Evolutionary conservation across 2,329 filamentous ascomycete genomes (phyloP), one percentile per base, ranked within the genome.

Genomic region (Fusarium sp.): DNA sequence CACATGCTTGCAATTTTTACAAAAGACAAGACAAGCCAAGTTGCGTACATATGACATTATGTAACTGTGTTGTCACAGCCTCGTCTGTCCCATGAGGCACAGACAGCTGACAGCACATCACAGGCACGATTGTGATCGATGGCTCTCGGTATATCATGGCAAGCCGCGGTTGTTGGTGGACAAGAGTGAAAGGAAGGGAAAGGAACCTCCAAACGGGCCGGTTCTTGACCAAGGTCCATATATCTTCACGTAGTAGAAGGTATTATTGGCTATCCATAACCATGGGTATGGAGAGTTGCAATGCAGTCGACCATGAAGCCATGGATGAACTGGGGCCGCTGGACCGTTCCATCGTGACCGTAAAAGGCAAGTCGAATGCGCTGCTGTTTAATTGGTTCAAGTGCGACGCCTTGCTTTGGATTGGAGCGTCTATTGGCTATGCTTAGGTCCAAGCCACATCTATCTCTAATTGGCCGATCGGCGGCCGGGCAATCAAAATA

Each of bases 131-230:
- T 23, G 31, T 41, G 30, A 34, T 51, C 23, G 31, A 51, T 50
- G 55, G 34, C 48, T 51, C 62, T 73, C 71, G 71, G 72, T 69
- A 69, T 73, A 56, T 55, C 61, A 58, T 67, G 69, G 71, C 65
- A 65, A 74, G 61, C 48, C 51, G 55, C 71, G 71, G 71, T 62
- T 71, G 61, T 60, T 57, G 62, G 49, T 58, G 59, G 56, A 26
- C 48, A 55, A 39, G 39, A 46, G 42, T 56, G 53, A 59, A 53
- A 48, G 51, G 51, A 46, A 46, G 48, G 52, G 48, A 58, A 53
- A 55, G 52, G 52, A 48, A 43, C 25, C 39, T 62, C 51, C 21
- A 70, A 70, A 70, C 58, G 67, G 67, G 58, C 67, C 67, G 67
- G 67, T 43, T 70, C 58, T 46, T 62, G 21, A 14, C 45, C 12